Conservation (phyloP, 1,139 yeast genomes). For the Blastobotrys persicus region DNA sequence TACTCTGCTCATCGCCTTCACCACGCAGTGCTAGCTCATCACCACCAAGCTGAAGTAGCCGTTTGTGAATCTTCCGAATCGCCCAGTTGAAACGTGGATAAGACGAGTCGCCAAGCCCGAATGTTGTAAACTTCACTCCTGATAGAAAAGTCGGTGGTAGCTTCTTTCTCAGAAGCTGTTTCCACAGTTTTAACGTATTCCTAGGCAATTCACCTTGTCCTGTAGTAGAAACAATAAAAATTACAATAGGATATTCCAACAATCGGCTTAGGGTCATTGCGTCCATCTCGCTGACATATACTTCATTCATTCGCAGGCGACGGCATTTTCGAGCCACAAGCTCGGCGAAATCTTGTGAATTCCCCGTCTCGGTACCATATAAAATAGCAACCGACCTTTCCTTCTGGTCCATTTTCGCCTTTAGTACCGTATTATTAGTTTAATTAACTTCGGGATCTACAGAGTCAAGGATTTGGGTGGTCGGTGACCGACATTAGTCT, state of each 20-base stretch:
- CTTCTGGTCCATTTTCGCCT: not conserved
- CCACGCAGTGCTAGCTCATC: conserved; percentile 66
- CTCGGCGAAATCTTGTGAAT: conserved; percentile 81
- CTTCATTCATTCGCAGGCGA: conserved; percentile 50
- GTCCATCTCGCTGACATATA: conserved; percentile 51
- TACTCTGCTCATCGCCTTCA: conserved; percentile 84
- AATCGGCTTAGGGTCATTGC: conserved; percentile 48
- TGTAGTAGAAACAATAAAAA: conserved; percentile 81
- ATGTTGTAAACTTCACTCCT: conserved; percentile 63
- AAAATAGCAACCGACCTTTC: conserved; percentile 49
- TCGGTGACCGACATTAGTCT: no score
- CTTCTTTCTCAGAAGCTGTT: conserved; percentile 62
- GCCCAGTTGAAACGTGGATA: conserved; percentile 86
- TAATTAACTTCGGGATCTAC: not conserved
- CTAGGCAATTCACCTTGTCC: conserved; percentile 95
- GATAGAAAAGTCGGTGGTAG: conserved; percentile 58
- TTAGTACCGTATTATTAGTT: not conserved
- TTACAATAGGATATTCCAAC: conserved; percentile 42
- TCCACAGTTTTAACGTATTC: conserved; percentile 72
- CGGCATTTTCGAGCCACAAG: conserved; percentile 57
- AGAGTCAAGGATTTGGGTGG: no score
- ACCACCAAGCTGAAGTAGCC: conserved; percentile 82
- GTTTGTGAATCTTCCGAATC: conserved; percentile 70
- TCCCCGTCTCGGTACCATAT: conserved; percentile 93
- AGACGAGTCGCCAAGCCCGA: conserved; percentile 95